Evolutionary conservation across 805 yeast genomes (phyloP), one percentile per base, ranked within the genome.

Genomic region (Saturnispora gosingensis): DNA sequence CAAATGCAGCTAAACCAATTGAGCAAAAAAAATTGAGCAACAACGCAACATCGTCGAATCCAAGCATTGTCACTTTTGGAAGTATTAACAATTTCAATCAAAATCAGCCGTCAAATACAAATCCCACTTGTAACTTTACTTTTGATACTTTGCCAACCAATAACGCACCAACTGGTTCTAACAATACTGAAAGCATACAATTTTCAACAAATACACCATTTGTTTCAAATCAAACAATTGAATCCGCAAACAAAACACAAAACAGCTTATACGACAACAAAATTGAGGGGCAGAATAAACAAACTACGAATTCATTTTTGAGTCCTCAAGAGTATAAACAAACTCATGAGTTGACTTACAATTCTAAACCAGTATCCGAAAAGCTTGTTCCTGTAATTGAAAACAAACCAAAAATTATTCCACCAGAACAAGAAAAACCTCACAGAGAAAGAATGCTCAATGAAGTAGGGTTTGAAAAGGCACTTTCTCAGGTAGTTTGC

Each of bases 391-490:
- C 15, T 28, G 13, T 28, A 15, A 9, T n/a, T 18, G 34, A 15
- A 20, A 7, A 5, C 22, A 16, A 20, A 24, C 40, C 27, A 18
- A 24, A 10, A 3, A 20, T 42, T 38, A 16, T 1, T 24, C 5
- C 27, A n/a, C 28, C 6, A 3, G n/a, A 22, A 10, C 30, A 34
- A 5, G 22, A 10, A 9, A 16, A 18, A 52, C 49, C 56, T 8
- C 9, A 6, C 3, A 45, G 53, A 25, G 53, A 56, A 27, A 66
- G 56, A 39, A 53, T 72, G 5, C 48, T 54, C 2, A 69, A 71
- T 11, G 52, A 57, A 13, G 58, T 65, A 1, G 48, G 48, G 4
- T 75, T 66, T 51, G 32, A 56, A 0, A 24, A 46, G 20, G 78
- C 77, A 1, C 59, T 66, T 0, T 44, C 50, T 1, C 55, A 53